Percentiles rank a stretch among this genome's conserved stretches.
Evolutionary conservation across 495 filamentous ascomycete species (phyloP).

Genomic region (Penicillium samsonianum): DNA sequence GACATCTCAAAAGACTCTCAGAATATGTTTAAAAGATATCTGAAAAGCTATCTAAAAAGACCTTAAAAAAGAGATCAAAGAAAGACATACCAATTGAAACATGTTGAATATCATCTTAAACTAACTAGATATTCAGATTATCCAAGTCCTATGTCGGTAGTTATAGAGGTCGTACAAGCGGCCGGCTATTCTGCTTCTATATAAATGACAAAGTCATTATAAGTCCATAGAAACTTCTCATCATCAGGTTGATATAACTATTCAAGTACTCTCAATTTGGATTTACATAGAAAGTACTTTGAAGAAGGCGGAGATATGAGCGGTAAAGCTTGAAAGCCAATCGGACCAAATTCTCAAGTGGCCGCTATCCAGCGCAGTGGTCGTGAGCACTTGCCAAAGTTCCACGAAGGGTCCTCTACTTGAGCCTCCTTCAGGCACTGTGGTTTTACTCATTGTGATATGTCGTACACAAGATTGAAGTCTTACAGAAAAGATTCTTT

Average conservation of each 20-base stretch:
- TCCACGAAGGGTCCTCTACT: background rate
- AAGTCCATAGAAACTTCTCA: background rate
- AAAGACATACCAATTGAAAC: background rate
- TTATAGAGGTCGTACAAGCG: no score
- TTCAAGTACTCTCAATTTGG: background rate
- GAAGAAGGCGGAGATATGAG: background rate
- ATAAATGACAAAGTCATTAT: background rate
- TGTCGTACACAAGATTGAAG: background rate
- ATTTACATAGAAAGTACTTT: no score
- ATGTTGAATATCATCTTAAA: no score
- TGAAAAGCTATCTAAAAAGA: background rate
- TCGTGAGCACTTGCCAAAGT: background rate
- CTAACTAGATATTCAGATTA: no score
- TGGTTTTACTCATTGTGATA: background rate
- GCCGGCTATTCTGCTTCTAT: no score
- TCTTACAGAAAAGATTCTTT: background rate
- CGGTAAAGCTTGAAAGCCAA: background rate
- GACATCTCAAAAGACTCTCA: background rate
- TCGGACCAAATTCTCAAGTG: rapidly evolving
- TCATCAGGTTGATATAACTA: background rate
- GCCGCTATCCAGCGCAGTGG: background rate
- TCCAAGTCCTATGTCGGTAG: no score
- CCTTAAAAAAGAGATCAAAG: background rate
- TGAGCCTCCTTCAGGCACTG: background rate
- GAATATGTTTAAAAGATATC: background rate